These are phyloP conservation scores for Aureobasidium sp. DNA, from an alignment of 2,329 filamentous ascomycete species.

Conservation along the genomic window DNA sequence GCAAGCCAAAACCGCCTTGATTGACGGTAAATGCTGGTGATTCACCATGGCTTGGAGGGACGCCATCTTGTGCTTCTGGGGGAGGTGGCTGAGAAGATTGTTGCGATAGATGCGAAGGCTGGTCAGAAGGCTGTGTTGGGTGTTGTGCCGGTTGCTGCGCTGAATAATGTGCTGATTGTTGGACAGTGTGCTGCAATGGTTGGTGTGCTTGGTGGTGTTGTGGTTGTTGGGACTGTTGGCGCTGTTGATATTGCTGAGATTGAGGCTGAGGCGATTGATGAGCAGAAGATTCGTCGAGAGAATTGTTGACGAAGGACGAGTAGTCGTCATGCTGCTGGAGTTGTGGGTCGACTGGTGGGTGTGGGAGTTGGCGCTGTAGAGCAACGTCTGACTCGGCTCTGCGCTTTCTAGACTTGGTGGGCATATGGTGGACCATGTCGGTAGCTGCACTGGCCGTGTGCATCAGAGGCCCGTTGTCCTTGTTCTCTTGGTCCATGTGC, in stretches of 20 bases:
- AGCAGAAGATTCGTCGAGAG: background rate
- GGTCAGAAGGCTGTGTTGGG: background rate
- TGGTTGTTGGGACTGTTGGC: background rate
- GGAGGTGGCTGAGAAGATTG: background rate
- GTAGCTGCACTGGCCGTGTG: background rate
- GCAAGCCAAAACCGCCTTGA: slow-evolving; percentile 17
- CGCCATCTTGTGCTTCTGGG: background rate
- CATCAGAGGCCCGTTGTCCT: slow-evolving; percentile 2
- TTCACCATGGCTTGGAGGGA: slow-evolving; percentile 19
- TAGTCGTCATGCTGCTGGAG: slow-evolving; percentile 12
- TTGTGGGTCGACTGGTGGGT: slow-evolving; percentile 4
- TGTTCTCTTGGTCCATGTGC: slow-evolving; percentile 13
- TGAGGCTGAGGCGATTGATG: background rate
- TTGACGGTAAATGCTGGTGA: slow-evolving; percentile 23
- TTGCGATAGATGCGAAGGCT: background rate
- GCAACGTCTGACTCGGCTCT: slow-evolving; percentile 2
- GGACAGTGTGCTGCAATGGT: slow-evolving; percentile 24
- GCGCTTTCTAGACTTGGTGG: background rate
- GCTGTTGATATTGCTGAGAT: background rate
- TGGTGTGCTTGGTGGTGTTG: slow-evolving; percentile 9
- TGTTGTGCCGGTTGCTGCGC: slow-evolving; percentile 7
- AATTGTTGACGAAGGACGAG: background rate
- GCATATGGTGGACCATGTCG: background rate
- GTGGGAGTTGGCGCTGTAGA: background rate
- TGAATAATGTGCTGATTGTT: background rate